Base-by-base conservation (phyloP, 192 early-diverging fungal species). In the Linnemannia schmuckeri region DNA sequence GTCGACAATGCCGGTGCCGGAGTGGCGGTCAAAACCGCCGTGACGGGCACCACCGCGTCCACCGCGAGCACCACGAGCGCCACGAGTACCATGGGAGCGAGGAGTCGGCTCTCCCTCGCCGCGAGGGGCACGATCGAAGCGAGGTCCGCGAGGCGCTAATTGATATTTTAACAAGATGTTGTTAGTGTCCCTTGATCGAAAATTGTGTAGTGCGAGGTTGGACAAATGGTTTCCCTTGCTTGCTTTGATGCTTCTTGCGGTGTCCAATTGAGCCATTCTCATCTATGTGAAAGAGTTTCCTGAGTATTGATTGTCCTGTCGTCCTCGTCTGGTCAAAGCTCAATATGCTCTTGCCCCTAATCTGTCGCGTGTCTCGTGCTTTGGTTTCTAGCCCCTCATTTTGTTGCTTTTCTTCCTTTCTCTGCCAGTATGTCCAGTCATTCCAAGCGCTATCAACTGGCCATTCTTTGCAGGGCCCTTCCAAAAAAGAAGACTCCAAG, bases 11-110 rank as follows among this genome's bases (percentile, higher is more conserved):
- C 94, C 96, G n/a, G 95, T 96, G 71, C 88, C 95, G 87, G 92
- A 94, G 93, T 96, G 96, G 84, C 97, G 96, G 88, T 99, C 97
- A 87, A 93, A 95, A 22, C 92, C 89, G 37, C 91, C 92, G 52
- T 94, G 89, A 47, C 89, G 89, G 75, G 90, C 83, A 41, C 72
- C 90, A 89, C 82, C 82, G 77, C 92, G 91, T 68, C 81, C 90
- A 75, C 88, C 87, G 68, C 89, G 91, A 76, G 66, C 82, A 15
- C 76, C 82, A 68, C 92, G 89, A 70, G 81, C 55, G 8, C 75
- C 81, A 74, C 80, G 82, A 78, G 93, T 66, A 73, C 88, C 87
- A 80, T 88, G 74, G 72, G 76, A 38, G 74, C 81, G 79, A 75
- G 81, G 44, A 44, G 79, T 55, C 2, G 84, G 74, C 30, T 81